Conservation (phyloP, 441 rosid species). For the Melastoma candidum region DNA sequence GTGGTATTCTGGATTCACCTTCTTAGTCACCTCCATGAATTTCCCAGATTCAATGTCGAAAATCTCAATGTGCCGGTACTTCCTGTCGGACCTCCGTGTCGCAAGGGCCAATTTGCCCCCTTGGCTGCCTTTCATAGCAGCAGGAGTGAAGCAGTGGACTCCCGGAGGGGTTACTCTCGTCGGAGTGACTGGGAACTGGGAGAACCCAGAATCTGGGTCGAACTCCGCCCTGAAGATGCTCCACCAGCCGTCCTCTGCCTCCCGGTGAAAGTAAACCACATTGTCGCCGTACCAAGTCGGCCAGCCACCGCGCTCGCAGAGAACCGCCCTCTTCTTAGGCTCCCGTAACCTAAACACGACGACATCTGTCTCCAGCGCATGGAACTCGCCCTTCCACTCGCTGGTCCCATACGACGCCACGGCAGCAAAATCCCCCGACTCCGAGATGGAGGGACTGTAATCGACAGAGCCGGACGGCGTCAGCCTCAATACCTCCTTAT, state of each 20-base stretch:
- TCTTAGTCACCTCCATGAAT: slow-evolving; percentile 40
- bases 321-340: slow-evolving; percentile 38
- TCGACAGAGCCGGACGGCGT: slow-evolving; percentile 48
- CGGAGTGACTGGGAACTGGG: slow-evolving; percentile 29
- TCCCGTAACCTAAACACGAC: slow-evolving; percentile 38
- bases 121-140: slow-evolving; percentile 45
- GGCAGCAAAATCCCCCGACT: slow-evolving; percentile 40
- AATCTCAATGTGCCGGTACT: slow-evolving; percentile 57
- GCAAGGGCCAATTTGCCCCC: slow-evolving; percentile 48
- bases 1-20: slow-evolving; percentile 47
- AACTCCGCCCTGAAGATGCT: slow-evolving; percentile 49
- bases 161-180: slow-evolving; percentile 67
- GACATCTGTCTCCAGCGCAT: slow-evolving; percentile 52
- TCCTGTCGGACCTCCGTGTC: slow-evolving; percentile 40
- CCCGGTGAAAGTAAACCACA: slow-evolving; percentile 57
- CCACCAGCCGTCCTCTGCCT: slow-evolving; percentile 85
- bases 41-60: slow-evolving; percentile 31
- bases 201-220: slow-evolving; percentile 14
- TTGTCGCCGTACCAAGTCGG: slow-evolving; percentile 74
- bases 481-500: slow-evolving; percentile 26
- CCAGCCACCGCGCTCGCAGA: slow-evolving; percentile 65
- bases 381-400: slow-evolving; percentile 70
- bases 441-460: slow-evolving; percentile 61
- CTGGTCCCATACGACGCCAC: slow-evolving; percentile 67
- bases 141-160: slow-evolving; percentile 83